Evolutionary conservation across 2,329 filamentous ascomycete species (phyloP).

Genomic region (Trematosphaeria pertusa): DNA sequence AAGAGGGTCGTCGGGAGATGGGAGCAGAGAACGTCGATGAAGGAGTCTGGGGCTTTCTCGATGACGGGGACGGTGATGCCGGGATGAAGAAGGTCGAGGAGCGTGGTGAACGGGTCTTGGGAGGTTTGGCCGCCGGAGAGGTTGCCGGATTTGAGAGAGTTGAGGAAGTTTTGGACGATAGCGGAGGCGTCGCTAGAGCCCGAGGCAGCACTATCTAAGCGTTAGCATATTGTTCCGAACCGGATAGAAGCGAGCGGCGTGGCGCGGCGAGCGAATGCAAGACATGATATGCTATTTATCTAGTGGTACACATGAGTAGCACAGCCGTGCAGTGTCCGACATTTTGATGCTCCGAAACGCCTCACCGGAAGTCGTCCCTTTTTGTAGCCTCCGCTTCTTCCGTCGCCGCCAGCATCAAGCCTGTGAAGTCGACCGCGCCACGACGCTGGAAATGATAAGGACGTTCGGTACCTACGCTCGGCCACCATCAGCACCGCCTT

Average conservation of each 20-base stretch:
- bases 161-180: slow-evolving; percentile 86
- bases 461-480: slow-evolving; percentile 88
- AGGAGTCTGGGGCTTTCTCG: slow-evolving; percentile 67
- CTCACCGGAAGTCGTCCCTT: slow-evolving; percentile 31
- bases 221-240: slow-evolving; percentile 40
- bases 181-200: slow-evolving; percentile 71
- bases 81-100: slow-evolving; percentile 84
- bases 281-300: slow-evolving; percentile 41
- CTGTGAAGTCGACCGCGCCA: slow-evolving; percentile 42
- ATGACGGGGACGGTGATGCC: slow-evolving; percentile 80
- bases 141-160: slow-evolving; percentile 71
- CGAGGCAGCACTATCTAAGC: slow-evolving; percentile 52
- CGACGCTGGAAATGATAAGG: slow-evolving; percentile 41
- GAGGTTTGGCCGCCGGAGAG: slow-evolving; percentile 49
- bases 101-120: slow-evolving; percentile 76
- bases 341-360: slow-evolving; percentile 40
- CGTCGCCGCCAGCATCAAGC: slow-evolving; percentile 23
- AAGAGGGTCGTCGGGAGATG: slow-evolving; percentile 82
- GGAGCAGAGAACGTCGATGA: slow-evolving; percentile 76
- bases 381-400: slow-evolving; percentile 24
- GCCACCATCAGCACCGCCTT: slow-evolving; percentile 94
- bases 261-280: slow-evolving; percentile 34
- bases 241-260: slow-evolving; percentile 41
- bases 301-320: slow-evolving; percentile 43
- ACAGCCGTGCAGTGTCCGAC: slow-evolving; percentile 30